Conservation (phyloP, 805 yeast genomes). For the Candida pseudofarinosa region DNA sequence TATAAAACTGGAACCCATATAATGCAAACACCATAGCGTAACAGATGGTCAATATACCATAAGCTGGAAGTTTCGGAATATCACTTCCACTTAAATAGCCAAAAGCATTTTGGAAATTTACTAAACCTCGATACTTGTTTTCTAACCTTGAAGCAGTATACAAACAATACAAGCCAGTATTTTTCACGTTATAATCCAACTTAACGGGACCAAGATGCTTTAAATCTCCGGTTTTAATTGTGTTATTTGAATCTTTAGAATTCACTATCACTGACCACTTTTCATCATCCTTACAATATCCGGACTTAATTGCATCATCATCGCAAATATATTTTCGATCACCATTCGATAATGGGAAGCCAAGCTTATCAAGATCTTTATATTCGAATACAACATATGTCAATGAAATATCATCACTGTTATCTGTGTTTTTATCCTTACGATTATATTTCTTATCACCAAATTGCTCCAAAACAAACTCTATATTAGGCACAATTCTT, state of each 20-base stretch:
- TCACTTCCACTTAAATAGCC: conserved; percentile 89
- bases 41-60: conserved; percentile 78
- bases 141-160: conserved; percentile 52
- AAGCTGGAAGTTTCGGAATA: conserved; percentile 84
- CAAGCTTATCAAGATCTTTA: conserved; percentile 67
- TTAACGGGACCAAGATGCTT: conserved; percentile 56
- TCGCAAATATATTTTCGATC: conserved; percentile 64
- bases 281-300: conserved; percentile 49
- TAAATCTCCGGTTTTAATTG: conserved; percentile 55
- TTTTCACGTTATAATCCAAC: conserved; percentile 57
- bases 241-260: conserved; percentile 43
- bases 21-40: conserved; percentile 79
- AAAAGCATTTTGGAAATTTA: conserved; percentile 85
- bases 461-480: conserved; percentile 23
- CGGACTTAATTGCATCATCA: conserved; percentile 52
- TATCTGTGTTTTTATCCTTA: conserved; percentile 19
- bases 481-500: conserved; percentile 41
- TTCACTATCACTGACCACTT: conserved; percentile 61
- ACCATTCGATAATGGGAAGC: conserved; percentile 46
- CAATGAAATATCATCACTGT: conserved; percentile 41
- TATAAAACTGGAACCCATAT: conserved; percentile 81
- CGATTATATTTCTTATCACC: conserved; percentile 26
- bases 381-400: conserved; percentile 81
- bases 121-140: conserved; percentile 55
- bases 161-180: conserved; percentile 91